Evolutionary conservation across 306 rosid genomes (phyloP), one percentile per base, ranked within the genome.

Genomic region (Aeschynomene evenia): DNA sequence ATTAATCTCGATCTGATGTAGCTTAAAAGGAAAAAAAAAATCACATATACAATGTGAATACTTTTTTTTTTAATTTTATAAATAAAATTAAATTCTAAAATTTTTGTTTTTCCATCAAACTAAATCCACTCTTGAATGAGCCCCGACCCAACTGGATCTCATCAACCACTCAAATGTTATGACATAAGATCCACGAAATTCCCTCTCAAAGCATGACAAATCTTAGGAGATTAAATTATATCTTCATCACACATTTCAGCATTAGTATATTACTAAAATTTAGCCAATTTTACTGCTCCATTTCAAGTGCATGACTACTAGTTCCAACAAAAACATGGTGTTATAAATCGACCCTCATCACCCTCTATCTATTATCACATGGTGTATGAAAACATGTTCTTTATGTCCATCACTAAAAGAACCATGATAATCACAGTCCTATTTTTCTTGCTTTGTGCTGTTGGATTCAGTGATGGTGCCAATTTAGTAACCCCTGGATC

Each of bases 281-380:
- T 51, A 4, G 77, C 79, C 77, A 12, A 13, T 24, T 26, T 34
- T 28, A 50, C 56, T 6, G 78, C 66, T 62, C 56, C 70, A 0
- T 71, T 67, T 59, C 75, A 81, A 78, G 70, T 57, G 78, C 70
- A 68, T 78, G 84, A 75, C 34, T 66, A 43, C 62, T 61, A 24
- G 7, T 59, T 52, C 36, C 37, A 64, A 28, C 37, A 78, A 33
- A 60, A 69, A 77, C 46, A 1, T 19, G 2, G 20, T 49, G 20
- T 71, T 64, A 81, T 51, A 71, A 81, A 84, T 66, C 67, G 73
- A 66, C 45, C 64, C 46, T 26, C 34, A 18, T 50, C 46, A 70
- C 72, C 29, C n/a, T 45, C 74, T 78, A 43, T 62, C 79, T 37
- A 16, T 18, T 37, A 16, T 18, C 65, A 64, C 48, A 19, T 50